Percentiles rank a stretch among this genome's conserved stretches.
Evolutionary conservation across 148 eudicot genomes (phyloP).

Genomic region (Rhododendron kiyosumense): DNA sequence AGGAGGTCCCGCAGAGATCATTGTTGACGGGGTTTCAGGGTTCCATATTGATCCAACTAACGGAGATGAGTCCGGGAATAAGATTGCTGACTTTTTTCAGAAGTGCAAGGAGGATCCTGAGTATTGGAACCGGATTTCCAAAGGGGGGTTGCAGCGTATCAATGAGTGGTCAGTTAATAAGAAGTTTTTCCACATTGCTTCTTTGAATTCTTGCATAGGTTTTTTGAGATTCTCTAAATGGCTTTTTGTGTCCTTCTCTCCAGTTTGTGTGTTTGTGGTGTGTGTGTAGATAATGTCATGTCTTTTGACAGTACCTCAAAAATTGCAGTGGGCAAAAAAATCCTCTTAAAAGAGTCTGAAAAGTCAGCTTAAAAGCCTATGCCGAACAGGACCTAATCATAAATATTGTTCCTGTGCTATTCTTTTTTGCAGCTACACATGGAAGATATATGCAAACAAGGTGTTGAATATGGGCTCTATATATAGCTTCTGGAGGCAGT

Average conservation of each 20-base stretch:
- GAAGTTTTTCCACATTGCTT: background rate
- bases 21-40: slow-evolving; percentile 82
- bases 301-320: background rate
- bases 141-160: slow-evolving; percentile 63
- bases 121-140: slow-evolving; percentile 60
- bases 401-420: background rate
- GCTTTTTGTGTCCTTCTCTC: background rate
- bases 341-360: background rate
- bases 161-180: slow-evolving; percentile 60
- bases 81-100: slow-evolving; percentile 78
- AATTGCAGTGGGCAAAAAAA: background rate
- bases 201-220: background rate
- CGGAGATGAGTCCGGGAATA: slow-evolving; percentile 76
- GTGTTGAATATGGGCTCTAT: slow-evolving; percentile 80
- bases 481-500: slow-evolving; percentile 70
- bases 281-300: background rate
- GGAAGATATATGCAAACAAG: slow-evolving; percentile 97
- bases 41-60: slow-evolving; percentile 73
- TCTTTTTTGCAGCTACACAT: slow-evolving; percentile 68
- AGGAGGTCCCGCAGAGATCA: slow-evolving; percentile 95
- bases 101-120: slow-evolving; percentile 61
- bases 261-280: background rate
- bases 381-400: background rate
- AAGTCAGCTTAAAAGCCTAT: background rate
- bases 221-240: background rate